phyloP scores from a whole-genome alignment of 257 asterid species.

The Eucommia ulmoides region DNA sequence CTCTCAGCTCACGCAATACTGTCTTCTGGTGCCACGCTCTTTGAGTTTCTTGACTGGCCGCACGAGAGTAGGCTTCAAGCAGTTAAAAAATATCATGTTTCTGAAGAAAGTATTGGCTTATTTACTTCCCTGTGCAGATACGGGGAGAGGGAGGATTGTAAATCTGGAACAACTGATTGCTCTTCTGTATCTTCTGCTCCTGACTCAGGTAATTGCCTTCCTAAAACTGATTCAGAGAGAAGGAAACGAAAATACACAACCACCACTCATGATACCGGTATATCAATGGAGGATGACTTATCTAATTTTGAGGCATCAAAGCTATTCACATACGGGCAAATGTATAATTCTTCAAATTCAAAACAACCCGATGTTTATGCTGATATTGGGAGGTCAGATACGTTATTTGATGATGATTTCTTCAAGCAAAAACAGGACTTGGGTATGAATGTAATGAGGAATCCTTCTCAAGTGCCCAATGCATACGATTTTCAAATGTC shows the following conservation, averaged over 20 bases:
- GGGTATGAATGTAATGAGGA: constrained; percentile 22
- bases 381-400: constrained; percentile 26
- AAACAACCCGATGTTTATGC: constrained; percentile 22
- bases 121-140: constrained; percentile 49
- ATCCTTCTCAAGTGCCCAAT: constrained; percentile 23
- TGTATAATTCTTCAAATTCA: constrained; percentile 35
- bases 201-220: constrained; percentile 39
- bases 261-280: constrained; percentile 16
- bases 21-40: constrained; percentile 52
- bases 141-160: constrained; percentile 83
- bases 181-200: constrained; percentile 67
- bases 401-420: constrained; percentile 29
- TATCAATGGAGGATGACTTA: constrained; percentile 24
- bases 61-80: constrained; percentile 32
- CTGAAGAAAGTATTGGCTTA: constrained; percentile 59
- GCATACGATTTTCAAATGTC: constrained; percentile 25
- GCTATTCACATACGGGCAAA: constrained; percentile 27
- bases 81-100: constrained; percentile 52
- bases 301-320: constrained; percentile 30
- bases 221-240: constrained; percentile 30
- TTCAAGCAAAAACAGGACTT: constrained; percentile 16
- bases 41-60: constrained; percentile 59
- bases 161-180: constrained; percentile 85
- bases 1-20: constrained; percentile 88
- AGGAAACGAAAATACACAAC: constrained; percentile 43